phyloP scores from a whole-genome alignment of 495 filamentous ascomycete genomes.

The Melanomma pulvis-pyrius region DNA sequence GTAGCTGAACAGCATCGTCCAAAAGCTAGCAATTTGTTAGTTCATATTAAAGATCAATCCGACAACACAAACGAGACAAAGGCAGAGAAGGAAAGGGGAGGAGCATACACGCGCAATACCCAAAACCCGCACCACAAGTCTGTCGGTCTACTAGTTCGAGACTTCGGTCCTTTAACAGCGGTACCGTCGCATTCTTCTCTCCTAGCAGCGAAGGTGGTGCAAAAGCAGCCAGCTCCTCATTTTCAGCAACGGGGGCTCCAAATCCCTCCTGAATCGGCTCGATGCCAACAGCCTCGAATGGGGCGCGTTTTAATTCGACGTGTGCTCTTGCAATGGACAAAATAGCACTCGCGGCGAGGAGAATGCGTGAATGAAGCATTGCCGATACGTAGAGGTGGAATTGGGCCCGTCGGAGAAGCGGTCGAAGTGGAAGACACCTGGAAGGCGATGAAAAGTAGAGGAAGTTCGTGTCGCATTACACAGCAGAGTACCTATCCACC shows the following conservation, averaged over 20 bases:
- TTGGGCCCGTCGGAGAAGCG: background rate
- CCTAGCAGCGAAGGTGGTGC: conserved; percentile 8
- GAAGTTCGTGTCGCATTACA: background rate
- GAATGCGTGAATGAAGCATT: background rate
- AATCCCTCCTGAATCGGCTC: background rate
- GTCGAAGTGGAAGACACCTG: background rate
- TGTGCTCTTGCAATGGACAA: background rate
- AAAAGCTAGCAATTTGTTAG: conserved; percentile 23
- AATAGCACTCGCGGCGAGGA: background rate
- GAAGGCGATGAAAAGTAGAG: background rate
- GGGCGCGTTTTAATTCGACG: background rate
- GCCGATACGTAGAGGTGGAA: background rate
- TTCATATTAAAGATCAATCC: background rate
- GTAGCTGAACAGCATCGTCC: conserved; percentile 39
- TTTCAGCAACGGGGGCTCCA: background rate
- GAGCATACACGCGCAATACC: conserved; percentile 39
- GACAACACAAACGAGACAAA: background rate
- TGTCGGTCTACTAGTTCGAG: conserved; percentile 28
- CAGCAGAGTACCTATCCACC: too few relatives aligned
- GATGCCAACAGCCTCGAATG: conserved; percentile 2
- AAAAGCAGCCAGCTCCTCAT: conserved; percentile 42
- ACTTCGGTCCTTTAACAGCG: conserved; percentile 16
- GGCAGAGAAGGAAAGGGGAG: background rate
- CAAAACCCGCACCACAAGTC: conserved; percentile 38
- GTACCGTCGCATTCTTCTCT: conserved; percentile 23